A percentile compares a stretch with the other conserved stretches of the same genome.
phyloP scores from a whole-genome alignment of 1,284 basidiomycete species.

The Ganoderma lingzhi region DNA sequence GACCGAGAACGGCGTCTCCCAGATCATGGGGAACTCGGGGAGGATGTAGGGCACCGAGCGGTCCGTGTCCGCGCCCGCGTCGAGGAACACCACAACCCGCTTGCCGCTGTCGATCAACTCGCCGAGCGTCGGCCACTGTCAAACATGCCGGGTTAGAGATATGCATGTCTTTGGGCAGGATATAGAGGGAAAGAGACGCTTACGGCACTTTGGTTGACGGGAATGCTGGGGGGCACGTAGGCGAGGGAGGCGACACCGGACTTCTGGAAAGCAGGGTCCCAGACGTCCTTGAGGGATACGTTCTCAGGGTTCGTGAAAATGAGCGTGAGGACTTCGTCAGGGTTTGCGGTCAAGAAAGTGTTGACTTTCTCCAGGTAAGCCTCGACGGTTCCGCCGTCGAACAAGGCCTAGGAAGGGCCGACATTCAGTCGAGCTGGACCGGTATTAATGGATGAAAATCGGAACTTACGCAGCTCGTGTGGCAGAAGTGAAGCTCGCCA shows the following conservation, averaged over 20 bases:
- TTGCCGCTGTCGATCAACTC: conserved; percentile 70
- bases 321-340: conserved; percentile 78
- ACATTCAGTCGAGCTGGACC: not conserved
- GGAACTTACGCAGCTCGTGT: conserved; percentile 53
- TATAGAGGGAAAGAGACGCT: conserved; percentile 4
- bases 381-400: conserved; percentile 71
- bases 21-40: conserved; percentile 72
- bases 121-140: conserved; percentile 80
- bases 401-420: conserved; percentile 47
- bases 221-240: conserved; percentile 65
- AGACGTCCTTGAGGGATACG: conserved; percentile 55
- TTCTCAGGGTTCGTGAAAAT: conserved; percentile 78
- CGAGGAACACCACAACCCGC: conserved; percentile 78
- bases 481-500: conserved; percentile 68
- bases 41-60: conserved; percentile 68
- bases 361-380: conserved; percentile 39
- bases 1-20: conserved; percentile 79
- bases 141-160: not conserved
- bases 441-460: conserved; percentile 25
- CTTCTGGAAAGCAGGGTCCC: conserved; percentile 65
- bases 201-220: conserved; percentile 53
- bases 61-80: conserved; percentile 56
- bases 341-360: conserved; percentile 71
- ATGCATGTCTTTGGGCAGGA: not conserved
- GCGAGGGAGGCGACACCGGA: conserved; percentile 64